Base-by-base conservation (phyloP, 352 stramenopile genomes). In the Globisporangium cederbergense region DNA sequence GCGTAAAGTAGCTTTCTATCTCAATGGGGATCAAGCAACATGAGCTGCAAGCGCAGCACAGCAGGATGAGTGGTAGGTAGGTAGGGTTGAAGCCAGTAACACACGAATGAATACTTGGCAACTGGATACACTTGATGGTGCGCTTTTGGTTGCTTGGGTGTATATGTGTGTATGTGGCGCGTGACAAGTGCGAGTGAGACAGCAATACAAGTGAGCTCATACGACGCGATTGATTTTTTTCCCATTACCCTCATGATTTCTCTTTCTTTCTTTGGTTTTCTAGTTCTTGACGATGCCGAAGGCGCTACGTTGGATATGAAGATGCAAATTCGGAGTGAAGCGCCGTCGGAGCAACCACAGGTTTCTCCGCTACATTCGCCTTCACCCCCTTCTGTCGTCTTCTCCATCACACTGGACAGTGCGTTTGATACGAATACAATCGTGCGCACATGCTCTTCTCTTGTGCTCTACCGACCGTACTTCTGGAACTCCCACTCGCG, bases 401-500 rank as follows among this genome's bases (percentile, higher is more conserved):
- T 8, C 7, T 36, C 32, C 32, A 36, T 36, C 32, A 8, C 7
- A 2, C 32, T 36, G 3, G 16, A 9, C 7, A 18, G 16, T 13
- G 13, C 13, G 40, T n/a, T 46, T n/a, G 13, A 20, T n/a, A 49
- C 10, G 43, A 9, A 49, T 22, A 49, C n/a, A 20, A 25, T 52
- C 20, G 18, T 16, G 3, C 51, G 18, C 30, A 22, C 13, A 4
- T 34, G 22, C 3, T 47, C 4, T 16, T 16, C 6, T 38, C 11
- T 36, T 10, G 14, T 42, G 32, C 52, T 66, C 59, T 94, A 95
- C 83, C 86, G 88, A 64, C 85, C 85, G 71, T 95, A 95, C 82
- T 99, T 99, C 64, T 98, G 91, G 86, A 99, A 99, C 65, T 99
- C 98, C 98, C 98, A 99, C 86, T 99, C 97, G 75, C 98, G 98